A percentile compares a stretch with the other conserved stretches of the same genome.
Conservation (phyloP, 164 flowering plant genomes). For the Umbilicus rupestris region DNA sequence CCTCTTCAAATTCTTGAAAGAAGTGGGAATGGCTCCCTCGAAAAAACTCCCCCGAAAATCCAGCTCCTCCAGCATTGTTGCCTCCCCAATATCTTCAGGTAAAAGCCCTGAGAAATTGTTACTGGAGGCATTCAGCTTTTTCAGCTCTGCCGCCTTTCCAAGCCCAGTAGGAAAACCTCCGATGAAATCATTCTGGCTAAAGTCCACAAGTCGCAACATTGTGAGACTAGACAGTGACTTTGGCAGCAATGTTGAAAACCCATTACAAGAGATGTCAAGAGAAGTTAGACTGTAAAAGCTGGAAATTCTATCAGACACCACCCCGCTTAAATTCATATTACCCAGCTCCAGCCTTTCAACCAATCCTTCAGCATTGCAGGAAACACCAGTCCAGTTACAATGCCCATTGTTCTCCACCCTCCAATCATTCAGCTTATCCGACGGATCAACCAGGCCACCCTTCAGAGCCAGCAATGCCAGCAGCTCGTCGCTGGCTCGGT, state of each 20-base stretch:
- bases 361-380: constrained; percentile 22
- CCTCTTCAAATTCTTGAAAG: constrained; percentile 26
- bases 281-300: constrained; percentile 13
- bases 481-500: background rate
- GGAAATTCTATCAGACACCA: constrained; percentile 22
- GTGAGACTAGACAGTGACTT: constrained; percentile 21
- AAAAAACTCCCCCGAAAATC: constrained; percentile 35
- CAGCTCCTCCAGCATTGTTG: constrained; percentile 20
- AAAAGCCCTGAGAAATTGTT: constrained; percentile 29
- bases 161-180: constrained; percentile 30
- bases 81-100: constrained; percentile 32
- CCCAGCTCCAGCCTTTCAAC: constrained; percentile 28
- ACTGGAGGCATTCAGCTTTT: constrained; percentile 28
- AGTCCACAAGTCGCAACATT: constrained; percentile 21
- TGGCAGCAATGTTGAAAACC: constrained; percentile 18
- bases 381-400: constrained; percentile 35
- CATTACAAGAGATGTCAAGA: constrained; percentile 22
- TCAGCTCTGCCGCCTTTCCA: constrained; percentile 20
- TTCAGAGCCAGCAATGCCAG: constrained; percentile 24
- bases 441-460: constrained; percentile 31
- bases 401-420: constrained; percentile 12
- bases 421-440: constrained; percentile 34
- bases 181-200: constrained; percentile 24
- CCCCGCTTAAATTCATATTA: constrained; percentile 34
- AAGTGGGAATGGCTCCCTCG: constrained; percentile 24